Evolutionary conservation across 805 yeast genomes (phyloP).

Genomic region (Zygosaccharomyces gambellarensis): DNA sequence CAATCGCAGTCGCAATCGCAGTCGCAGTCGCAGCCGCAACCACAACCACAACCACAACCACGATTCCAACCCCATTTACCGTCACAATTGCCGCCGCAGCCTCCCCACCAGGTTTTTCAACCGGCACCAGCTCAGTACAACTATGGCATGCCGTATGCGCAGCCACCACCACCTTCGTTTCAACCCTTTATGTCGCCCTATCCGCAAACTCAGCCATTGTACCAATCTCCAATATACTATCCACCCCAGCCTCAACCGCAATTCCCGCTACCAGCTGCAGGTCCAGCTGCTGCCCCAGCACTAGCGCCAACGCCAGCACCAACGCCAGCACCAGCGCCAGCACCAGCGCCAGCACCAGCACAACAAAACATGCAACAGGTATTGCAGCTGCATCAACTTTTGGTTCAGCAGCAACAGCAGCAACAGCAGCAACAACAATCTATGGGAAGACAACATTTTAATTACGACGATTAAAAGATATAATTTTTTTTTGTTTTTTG

Average conservation of each 20-base stretch:
- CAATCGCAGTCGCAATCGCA: background rate
- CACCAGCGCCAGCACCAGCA: constrained; percentile 1
- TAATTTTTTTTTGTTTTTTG: background rate
- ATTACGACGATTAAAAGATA: constrained; percentile 9
- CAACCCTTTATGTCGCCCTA: constrained; percentile 1
- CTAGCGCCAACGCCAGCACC: background rate
- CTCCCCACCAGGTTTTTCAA: constrained; percentile 4
- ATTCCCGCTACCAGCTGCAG: constrained; percentile 10
- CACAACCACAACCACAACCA: constrained; percentile 1
- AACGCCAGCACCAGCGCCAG: constrained; percentile 2
- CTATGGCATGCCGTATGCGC: constrained; percentile 2
- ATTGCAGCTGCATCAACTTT: constrained; percentile 24
- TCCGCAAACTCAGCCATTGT: constrained; percentile 6
- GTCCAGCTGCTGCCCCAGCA: constrained; percentile 13
- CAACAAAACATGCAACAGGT: constrained; percentile 22
- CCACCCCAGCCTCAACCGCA: constrained; percentile 16
- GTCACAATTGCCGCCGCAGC: constrained; percentile 1
- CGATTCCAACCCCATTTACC: constrained; percentile 7
- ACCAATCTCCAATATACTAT: constrained; percentile 10
- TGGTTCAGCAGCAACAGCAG: constrained; percentile 18
- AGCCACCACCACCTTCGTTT: constrained; percentile 8
- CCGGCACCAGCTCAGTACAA: constrained; percentile 9
- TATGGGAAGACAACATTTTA: constrained; percentile 5
- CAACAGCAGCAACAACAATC: constrained; percentile 12
- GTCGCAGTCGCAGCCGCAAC: background rate